A percentile compares a stretch with the other conserved stretches of the same genome.
These are phyloP conservation scores for Pseudotulostoma volvatum DNA, from an alignment of 495 filamentous ascomycete species.

Conservation along the genomic window DNA sequence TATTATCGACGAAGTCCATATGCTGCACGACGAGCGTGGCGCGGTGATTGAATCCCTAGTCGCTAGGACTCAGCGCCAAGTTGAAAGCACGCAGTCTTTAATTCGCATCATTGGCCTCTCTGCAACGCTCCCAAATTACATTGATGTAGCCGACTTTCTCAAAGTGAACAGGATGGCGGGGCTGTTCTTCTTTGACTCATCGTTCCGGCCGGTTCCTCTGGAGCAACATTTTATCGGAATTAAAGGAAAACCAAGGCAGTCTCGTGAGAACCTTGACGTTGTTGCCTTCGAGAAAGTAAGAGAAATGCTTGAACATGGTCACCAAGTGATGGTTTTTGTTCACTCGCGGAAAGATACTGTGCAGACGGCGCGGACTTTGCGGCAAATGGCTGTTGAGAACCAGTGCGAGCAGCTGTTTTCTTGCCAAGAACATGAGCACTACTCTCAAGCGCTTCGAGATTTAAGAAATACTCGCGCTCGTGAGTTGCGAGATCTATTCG, in stretches of 20 bases:
- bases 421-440: slow-evolving; percentile 50
- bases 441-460: slow-evolving; percentile 57
- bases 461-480: slow-evolving; percentile 67
- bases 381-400: slow-evolving; percentile 72
- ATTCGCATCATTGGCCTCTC: slow-evolving; percentile 93
- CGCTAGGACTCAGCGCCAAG: slow-evolving; percentile 84
- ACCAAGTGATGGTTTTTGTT: slow-evolving; percentile 98
- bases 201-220: slow-evolving; percentile 88
- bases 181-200: slow-evolving; percentile 91
- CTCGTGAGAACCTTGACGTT: slow-evolving; percentile 73
- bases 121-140: slow-evolving; percentile 87
- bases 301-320: slow-evolving; percentile 70
- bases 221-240: slow-evolving; percentile 96
- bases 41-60: slow-evolving; percentile 92
- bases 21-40: slow-evolving; percentile 96
- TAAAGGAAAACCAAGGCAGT: slow-evolving; percentile 73
- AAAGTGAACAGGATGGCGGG: slow-evolving; percentile 89
- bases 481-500: slow-evolving; percentile 75
- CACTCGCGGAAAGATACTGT: slow-evolving; percentile 88
- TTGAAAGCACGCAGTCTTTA: slow-evolving; percentile 93
- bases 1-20: slow-evolving; percentile 98
- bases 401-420: slow-evolving; percentile 58
- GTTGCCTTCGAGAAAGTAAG: slow-evolving; percentile 88
- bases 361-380: slow-evolving; percentile 67
- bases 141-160: slow-evolving; percentile 92